Conservation (phyloP, 768 basidiomycete species). For the Tricholoma bakamatsutake region DNA sequence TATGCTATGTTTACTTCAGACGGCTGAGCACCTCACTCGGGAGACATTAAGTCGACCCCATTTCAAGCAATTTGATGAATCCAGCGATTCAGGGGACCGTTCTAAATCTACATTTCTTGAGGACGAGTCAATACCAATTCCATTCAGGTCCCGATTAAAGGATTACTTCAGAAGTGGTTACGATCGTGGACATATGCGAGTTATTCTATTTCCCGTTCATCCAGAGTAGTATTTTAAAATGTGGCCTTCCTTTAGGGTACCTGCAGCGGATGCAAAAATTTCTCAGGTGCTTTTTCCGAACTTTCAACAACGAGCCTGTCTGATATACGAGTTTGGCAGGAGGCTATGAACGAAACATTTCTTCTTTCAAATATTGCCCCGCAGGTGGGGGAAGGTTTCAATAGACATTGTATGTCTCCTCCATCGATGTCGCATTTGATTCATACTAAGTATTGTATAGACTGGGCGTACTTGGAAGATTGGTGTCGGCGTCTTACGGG, state of each 20-base stretch:
- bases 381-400: conserved; percentile 97
- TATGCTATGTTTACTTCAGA: conserved; percentile 38
- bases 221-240: neutral
- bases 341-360: conserved; percentile 97
- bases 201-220: neutral
- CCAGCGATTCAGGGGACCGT: conserved; percentile 52
- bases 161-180: conserved; percentile 94
- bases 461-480: conserved; percentile 95
- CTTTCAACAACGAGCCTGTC: neutral
- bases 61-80: conserved; percentile 21
- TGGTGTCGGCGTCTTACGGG: conserved; percentile 89
- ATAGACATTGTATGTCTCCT: conserved; percentile 76
- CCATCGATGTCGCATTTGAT: neutral
- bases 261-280: conserved; percentile 91
- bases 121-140: conserved; percentile 68
- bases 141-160: conserved; percentile 76
- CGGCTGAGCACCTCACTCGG: conserved; percentile 89
- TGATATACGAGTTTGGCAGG: conserved; percentile 28
- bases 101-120: conserved; percentile 76
- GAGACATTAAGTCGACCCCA: conserved; percentile 58
- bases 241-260: conserved; percentile 54
- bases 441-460: conserved; percentile 33
- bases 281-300: conserved; percentile 54
- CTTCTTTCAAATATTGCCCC: conserved; percentile 93
- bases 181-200: conserved; percentile 95